phyloP scores from a whole-genome alignment of 257 asterid species.

The Anisodus tanguticus region DNA sequence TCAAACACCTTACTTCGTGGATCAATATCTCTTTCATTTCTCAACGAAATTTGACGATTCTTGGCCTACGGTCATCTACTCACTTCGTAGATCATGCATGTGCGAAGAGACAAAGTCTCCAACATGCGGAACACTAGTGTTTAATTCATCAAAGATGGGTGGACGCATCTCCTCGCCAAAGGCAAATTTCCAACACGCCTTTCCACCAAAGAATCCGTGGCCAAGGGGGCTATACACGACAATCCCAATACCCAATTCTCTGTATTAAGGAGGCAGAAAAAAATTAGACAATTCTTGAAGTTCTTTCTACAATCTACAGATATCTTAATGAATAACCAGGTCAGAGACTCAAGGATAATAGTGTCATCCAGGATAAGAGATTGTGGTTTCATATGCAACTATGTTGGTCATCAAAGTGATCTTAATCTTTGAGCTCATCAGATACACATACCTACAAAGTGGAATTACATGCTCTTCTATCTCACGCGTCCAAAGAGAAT shows the following conservation, averaged over 20 bases:
- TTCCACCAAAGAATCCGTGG: conserved; percentile 60
- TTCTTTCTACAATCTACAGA: background rate
- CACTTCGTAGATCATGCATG: too few species aligned
- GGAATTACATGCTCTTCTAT: conserved; percentile 61
- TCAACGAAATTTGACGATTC: too few species aligned
- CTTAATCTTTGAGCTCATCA: background rate
- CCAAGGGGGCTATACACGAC: conserved; percentile 66
- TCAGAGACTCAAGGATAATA: background rate
- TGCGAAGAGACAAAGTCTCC: too few species aligned
- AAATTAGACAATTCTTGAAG: background rate
- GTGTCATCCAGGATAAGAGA: background rate
- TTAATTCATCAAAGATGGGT: too few species aligned
- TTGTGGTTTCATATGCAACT: background rate
- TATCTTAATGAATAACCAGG: conserved; percentile 4
- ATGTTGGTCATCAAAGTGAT: background rate
- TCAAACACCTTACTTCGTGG: too few species aligned
- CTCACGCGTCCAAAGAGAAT: conserved; percentile 60
- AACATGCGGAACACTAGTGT: too few species aligned
- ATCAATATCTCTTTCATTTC: too few species aligned
- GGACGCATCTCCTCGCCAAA: too few species aligned
- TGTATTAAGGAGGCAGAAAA: conserved; percentile 25
- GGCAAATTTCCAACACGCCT: too few species aligned
- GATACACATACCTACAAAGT: conserved; percentile 49
- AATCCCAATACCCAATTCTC: conserved; percentile 59
- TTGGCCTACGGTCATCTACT: too few species aligned